phyloP scores from a whole-genome alignment of 164 flowering plant genomes.

The Magnolia sinica region DNA sequence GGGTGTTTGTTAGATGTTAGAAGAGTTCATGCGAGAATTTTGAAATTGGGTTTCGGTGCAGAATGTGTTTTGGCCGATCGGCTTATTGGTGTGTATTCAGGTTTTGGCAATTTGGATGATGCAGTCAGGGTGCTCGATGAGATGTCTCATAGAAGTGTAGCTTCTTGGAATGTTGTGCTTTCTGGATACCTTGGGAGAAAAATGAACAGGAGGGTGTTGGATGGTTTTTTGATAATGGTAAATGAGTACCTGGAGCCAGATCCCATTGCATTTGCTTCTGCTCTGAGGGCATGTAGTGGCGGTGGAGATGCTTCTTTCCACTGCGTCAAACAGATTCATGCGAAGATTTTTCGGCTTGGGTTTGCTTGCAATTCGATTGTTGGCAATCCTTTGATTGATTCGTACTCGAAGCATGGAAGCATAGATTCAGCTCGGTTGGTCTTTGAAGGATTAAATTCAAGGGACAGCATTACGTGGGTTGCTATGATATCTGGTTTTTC shows the following conservation, averaged over 20 bases:
- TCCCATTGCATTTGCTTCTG: constrained; percentile 14
- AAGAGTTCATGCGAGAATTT: constrained; percentile 24
- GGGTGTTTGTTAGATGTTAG: constrained; percentile 17
- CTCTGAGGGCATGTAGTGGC: constrained; percentile 23
- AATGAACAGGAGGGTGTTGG: constrained; percentile 5
- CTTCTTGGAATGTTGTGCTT: constrained; percentile 18
- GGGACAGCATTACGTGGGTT: constrained; percentile 28
- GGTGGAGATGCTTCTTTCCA: constrained; percentile 1
- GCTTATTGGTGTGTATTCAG: constrained; percentile 14
- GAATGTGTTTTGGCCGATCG: constrained; percentile 11
- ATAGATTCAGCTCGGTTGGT: constrained; percentile 12
- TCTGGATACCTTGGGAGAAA: constrained; percentile 9
- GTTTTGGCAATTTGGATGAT: constrained; percentile 11
- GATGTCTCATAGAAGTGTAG: constrained; percentile 16
- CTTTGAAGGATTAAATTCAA: constrained; percentile 21
- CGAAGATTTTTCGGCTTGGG: constrained; percentile 16
- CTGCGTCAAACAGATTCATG: constrained; percentile 24
- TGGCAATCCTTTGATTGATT: constrained; percentile 27
- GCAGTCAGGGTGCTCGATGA: constrained; percentile 19
- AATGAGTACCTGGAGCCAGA: constrained; percentile 9
- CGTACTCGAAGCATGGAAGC: constrained; percentile 22
- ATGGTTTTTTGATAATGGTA: constrained; percentile 13
- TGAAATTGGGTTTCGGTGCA: constrained; percentile 21
- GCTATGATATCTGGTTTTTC: constrained; percentile 34
- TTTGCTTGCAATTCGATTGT: constrained; percentile 17